phyloP scores from a whole-genome alignment of 116 monocot genomes.

The Zostera marina region DNA sequence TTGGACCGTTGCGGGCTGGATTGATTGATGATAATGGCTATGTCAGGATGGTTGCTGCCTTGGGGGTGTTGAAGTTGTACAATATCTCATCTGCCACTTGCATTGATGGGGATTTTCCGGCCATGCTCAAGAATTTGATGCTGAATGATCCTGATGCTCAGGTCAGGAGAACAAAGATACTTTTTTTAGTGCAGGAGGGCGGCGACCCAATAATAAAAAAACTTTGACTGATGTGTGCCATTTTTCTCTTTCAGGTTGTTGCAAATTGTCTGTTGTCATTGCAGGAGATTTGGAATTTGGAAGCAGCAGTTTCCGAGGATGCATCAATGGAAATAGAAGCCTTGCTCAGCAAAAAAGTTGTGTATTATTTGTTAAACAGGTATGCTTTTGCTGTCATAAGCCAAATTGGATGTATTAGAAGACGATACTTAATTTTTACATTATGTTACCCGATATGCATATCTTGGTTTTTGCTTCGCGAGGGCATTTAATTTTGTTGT shows the following conservation, averaged over 20 bases:
- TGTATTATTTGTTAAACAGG: conserved; percentile 79
- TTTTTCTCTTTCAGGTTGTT: conserved; percentile 46
- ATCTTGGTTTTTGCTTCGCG: no score
- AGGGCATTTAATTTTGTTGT: neutral
- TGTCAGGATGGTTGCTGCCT: conserved; percentile 68
- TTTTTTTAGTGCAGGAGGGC: neutral
- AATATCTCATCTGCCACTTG: conserved; percentile 69
- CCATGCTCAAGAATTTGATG: conserved; percentile 56
- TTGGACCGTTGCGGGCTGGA: conserved; percentile 52
- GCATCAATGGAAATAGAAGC: conserved; percentile 72
- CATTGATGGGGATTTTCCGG: conserved; percentile 64
- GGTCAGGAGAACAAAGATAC: conserved; percentile 16
- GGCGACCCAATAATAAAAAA: neutral
- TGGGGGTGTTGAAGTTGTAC: conserved; percentile 70
- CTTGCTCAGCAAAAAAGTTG: conserved; percentile 53
- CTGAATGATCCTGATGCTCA: conserved; percentile 84
- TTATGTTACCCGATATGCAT: neutral
- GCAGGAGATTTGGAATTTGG: conserved; percentile 87
- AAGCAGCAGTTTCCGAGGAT: conserved; percentile 52
- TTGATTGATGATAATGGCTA: conserved; percentile 59
- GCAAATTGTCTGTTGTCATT: conserved; percentile 74
- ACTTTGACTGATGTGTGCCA: neutral
- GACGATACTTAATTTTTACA: neutral
- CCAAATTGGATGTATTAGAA: neutral
- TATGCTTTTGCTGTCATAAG: conserved; percentile 7